Base-by-base conservation (phyloP, 805 yeast species). In the Teunomyces tritomae region DNA sequence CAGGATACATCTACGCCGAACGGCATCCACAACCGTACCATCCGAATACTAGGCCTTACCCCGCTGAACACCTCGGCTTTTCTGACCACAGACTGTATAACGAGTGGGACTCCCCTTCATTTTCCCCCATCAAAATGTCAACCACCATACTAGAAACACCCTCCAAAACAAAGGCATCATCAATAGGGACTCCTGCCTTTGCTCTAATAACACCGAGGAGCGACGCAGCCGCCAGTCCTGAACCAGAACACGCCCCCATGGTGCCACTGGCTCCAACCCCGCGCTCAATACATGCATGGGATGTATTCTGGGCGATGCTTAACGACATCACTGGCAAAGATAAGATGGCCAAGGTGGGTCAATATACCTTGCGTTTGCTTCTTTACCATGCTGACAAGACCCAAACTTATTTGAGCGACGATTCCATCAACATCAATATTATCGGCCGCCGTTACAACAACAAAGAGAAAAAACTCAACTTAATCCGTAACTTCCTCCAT, bases 271-370 rank as follows among this genome's bases (percentile, higher is more conserved):
- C 24, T 1, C 24, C 24, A 1, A 9, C 39, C 8, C 39, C 39
- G n/a, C 39, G 28, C 39, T 24, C 39, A 8, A 20, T 36, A 10
- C 14, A 16, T n/a, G 27, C 55, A 9, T 63, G 74, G 57, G 83
- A 78, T 41, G 68, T 84, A 5, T 65, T 82, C 44, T 74, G 83
- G 65, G 70, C 72, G 29, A 64, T 84, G 61, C 60, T 84, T 45
- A 78, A 78, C 44, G 75, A 76, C 41, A 60, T 85, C 26, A 75
- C 80, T 2, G 92, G 92, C 43, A 86, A 85, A 60, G 94, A 86
- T 57, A 84, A 84, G 58, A 49, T 84, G 51, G 86, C 87, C 20
- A 86, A 86, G 54, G 69, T 82, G 8, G 68, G 81, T 24, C 85
- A 83, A 57, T 84, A 84, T 58, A 61, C 77, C 0, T 60, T 86